phyloP scores from a whole-genome alignment of 2,329 filamentous ascomycete genomes.

The Alternaria gaisen region DNA sequence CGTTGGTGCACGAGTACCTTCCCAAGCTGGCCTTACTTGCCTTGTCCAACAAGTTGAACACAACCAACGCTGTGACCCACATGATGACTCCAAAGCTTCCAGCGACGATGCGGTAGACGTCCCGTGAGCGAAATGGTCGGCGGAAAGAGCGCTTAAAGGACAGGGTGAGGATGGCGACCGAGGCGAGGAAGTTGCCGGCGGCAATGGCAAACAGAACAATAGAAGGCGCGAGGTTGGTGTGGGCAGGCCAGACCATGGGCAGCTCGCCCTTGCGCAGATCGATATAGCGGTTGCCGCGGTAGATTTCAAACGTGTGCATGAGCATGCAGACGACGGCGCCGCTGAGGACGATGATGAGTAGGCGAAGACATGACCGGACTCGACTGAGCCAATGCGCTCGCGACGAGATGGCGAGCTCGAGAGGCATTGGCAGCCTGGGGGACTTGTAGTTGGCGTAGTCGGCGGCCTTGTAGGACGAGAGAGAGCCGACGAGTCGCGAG shows the following conservation, averaged over 20 bases:
- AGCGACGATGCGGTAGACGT: slow-evolving; percentile 46
- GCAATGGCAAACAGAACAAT: slow-evolving; percentile 47
- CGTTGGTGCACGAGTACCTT: slow-evolving; percentile 48
- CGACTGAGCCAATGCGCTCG: slow-evolving; percentile 48
- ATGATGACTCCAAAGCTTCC: slow-evolving; percentile 47
- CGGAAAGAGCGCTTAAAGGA: slow-evolving; percentile 47
- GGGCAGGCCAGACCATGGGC: slow-evolving; percentile 50
- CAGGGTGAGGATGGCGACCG: slow-evolving; percentile 43
- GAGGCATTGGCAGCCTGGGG: slow-evolving; percentile 35
- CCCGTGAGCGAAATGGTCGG: slow-evolving; percentile 45
- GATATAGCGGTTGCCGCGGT: slow-evolving; percentile 46
- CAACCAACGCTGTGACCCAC: slow-evolving; percentile 44
- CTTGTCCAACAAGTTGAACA: slow-evolving; percentile 46
- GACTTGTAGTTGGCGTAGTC: slow-evolving; percentile 29
- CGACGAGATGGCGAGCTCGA: slow-evolving; percentile 38
- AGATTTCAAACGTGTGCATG: slow-evolving; percentile 49
- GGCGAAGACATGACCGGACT: slow-evolving; percentile 47
- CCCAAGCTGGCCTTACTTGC: slow-evolving; percentile 50
- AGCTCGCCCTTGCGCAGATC: slow-evolving; percentile 49
- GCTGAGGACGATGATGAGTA: slow-evolving; percentile 49
- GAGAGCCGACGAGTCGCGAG: slow-evolving; percentile 28
- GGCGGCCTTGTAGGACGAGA: slow-evolving; percentile 29
- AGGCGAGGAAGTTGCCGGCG: slow-evolving; percentile 45
- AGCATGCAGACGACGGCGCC: slow-evolving; percentile 48
- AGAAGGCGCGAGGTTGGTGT: slow-evolving; percentile 49